Evolutionary conservation across 768 basidiomycete genomes (phyloP).

Genomic region (Trametopsis cervina): DNA sequence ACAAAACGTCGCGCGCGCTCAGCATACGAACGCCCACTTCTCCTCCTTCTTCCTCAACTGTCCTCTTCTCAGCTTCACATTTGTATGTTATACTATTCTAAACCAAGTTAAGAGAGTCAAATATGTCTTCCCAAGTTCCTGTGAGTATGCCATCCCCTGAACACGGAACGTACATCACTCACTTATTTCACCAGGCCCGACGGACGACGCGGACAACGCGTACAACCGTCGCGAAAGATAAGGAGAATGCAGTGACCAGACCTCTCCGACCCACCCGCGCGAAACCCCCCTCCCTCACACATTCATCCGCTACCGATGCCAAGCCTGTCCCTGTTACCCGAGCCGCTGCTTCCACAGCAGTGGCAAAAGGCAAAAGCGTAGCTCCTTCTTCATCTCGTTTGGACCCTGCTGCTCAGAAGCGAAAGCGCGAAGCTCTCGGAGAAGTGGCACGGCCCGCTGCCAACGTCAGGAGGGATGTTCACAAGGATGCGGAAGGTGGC

Average conservation of each 20-base stretch:
- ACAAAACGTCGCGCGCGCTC: conserved; percentile 20
- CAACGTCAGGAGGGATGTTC: conserved; percentile 28
- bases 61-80: conserved; percentile 3
- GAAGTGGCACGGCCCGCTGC: conserved; percentile 62
- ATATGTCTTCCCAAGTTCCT: conserved; percentile 40
- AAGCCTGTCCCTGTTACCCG: conserved; percentile 31
- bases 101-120: conserved; percentile 7
- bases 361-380: conserved; percentile 44
- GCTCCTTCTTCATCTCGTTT: conserved; percentile 37
- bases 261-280: conserved; percentile 56
- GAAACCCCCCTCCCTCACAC: conserved; percentile 41
- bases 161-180: too few species aligned
- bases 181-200: conserved; percentile 41
- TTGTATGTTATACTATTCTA: conserved; percentile 9
- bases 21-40: conserved; percentile 2
- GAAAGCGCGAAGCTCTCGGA: conserved; percentile 69
- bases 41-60: conserved; percentile 4
- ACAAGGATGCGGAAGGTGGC: conserved; percentile 25
- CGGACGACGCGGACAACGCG: conserved; percentile 52
- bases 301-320: conserved; percentile 21
- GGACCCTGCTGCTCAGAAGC: conserved; percentile 48
- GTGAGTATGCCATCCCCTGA: conserved; percentile 24
- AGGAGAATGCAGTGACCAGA: conserved; percentile 66
- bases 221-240: conserved; percentile 46
- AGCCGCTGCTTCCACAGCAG: conserved; percentile 40